Base-by-base conservation (phyloP, 768 basidiomycete genomes). In the Phaeolepiota aurea region DNA sequence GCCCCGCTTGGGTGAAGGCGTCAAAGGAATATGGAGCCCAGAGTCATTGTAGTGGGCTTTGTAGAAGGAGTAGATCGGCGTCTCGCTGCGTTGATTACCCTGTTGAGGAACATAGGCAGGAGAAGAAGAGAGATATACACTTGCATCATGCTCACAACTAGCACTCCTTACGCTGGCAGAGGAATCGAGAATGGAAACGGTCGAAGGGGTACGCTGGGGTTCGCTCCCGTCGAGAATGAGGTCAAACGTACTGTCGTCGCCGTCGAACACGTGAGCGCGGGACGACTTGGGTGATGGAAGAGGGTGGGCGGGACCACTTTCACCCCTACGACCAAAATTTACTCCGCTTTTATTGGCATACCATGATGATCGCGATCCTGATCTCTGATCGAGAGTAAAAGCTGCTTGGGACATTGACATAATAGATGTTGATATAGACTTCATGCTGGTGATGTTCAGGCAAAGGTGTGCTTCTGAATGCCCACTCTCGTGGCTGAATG, bases 31-130 rank as follows among this genome's bases (percentile, higher is more conserved):
- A 13, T 44, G 38, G 20, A 48, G 30, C 12, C 49, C 49, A 14
- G 49, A 53, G 40, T 53, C 47, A 33, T 46, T 47, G 45, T 20
- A 30, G 7, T 38, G 13, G 35, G 39, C 22, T 40, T 39, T 18
- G 47, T 35, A 12, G 45, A 48, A 4, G 43, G 38, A 10, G 48
- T 45, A 10, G 48, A 47, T 4, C 44, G 44, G 45, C 18, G 38
- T 23, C n/a, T 38, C 28, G 34, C 45, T 47, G n/a, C 34, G 12
- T 43, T 40, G 31, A 37, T 14, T 33, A 20, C 37, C 16, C 23
- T 15, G 16, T 23, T 32, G 14, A 18, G 20, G 15, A 16, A 20
- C 4, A 37, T 33, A 7, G 30, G 39, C 23, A 34, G 14, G n/a
- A 28, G n/a, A 28, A 7, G 7, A 7, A n/a, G n/a, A 28, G 25